These are phyloP conservation scores for Berkeleyomyces basicola DNA, from an alignment of 2,329 filamentous ascomycete species.

Conservation along the genomic window DNA sequence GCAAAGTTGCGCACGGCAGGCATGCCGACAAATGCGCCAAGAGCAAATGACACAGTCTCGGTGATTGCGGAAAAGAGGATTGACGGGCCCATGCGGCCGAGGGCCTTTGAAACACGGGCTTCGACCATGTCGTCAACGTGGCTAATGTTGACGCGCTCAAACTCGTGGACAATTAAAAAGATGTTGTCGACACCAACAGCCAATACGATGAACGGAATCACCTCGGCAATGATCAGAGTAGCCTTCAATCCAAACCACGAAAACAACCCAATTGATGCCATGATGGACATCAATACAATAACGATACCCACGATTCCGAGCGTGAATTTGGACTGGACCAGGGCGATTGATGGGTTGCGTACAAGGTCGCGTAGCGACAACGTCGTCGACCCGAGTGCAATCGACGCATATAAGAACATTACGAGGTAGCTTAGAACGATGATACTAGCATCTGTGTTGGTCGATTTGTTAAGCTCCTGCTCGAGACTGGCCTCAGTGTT, in stretches of 20 bases:
- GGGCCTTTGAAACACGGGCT: constrained; percentile 65
- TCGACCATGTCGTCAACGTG: constrained; percentile 81
- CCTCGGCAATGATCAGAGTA: constrained; percentile 93
- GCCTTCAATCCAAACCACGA: constrained; percentile 85
- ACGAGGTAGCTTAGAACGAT: constrained; percentile 91
- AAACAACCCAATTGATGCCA: constrained; percentile 85
- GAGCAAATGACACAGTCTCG: constrained; percentile 81
- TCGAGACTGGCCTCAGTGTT: constrained; percentile 90
- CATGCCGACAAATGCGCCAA: constrained; percentile 93
- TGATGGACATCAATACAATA: constrained; percentile 95
- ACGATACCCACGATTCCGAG: constrained; percentile 86
- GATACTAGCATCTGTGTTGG: constrained; percentile 95
- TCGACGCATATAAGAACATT: constrained; percentile 95
- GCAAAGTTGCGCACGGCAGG: constrained; percentile 96
- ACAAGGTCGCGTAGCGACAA: constrained; percentile 62
- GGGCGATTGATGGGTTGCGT: constrained; percentile 62
- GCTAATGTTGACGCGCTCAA: constrained; percentile 84
- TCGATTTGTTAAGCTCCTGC: constrained; percentile 92
- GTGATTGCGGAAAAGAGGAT: constrained; percentile 91
- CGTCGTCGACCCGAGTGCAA: constrained; percentile 79
- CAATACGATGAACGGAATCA: constrained; percentile 92
- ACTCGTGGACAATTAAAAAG: constrained; percentile 95
- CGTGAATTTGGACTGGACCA: constrained; percentile 94
- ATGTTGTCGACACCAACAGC: constrained; percentile 98
- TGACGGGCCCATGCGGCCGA: constrained; percentile 94